Evolutionary conservation across 1,284 basidiomycete species (phyloP), one percentile per base, ranked within the genome.

Genomic region (Calocybe gambosa): DNA sequence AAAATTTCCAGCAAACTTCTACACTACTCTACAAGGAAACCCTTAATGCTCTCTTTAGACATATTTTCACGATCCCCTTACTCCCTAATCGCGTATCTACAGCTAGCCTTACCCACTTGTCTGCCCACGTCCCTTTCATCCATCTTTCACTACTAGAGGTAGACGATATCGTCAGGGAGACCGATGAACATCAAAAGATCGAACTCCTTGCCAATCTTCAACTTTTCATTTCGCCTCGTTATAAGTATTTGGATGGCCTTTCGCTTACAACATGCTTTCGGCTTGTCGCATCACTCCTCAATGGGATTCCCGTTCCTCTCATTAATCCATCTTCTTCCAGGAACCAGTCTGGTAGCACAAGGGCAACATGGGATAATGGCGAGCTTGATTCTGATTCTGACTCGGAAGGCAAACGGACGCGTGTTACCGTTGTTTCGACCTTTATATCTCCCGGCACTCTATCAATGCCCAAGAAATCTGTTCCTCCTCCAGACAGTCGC

Each of bases 21-120:
- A 60, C 65, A 0, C 56, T 66, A 1, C 61, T 65, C 36, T 70
- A 67, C 50, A 26, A 54, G 5, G 57, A 50, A 40, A 64, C 58
- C 40, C 62, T 73, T 39, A 63, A 55, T 15, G 61, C 62, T 15
- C 56, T 82, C 31, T 52, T 80, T 35, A 57, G 62, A 3, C 60
- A 69, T 47, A 75, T 89, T 45, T 66, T 87, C 43, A 72, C 78
- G 5, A 72, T 88, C 38, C 79, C 80, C 0, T 64, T 83, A 0
- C 71, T 89, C 1, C 85, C 80, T 1, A 82, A 87, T 58, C 78
- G 83, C 6, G 66, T 89, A 19, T 77, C 84, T 9, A 60, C 86
- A 7, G 50, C 63, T 6, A 65, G 73, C 20, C 69, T 87, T 13
- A 64, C 66, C 1, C 51, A 58, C 19, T 58, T 76, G 20, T 66